A percentile compares a stretch with the other conserved stretches of the same genome.
Evolutionary conservation across 176 grass and related monocot species (phyloP).

Genomic region (Pharus latifolius): DNA sequence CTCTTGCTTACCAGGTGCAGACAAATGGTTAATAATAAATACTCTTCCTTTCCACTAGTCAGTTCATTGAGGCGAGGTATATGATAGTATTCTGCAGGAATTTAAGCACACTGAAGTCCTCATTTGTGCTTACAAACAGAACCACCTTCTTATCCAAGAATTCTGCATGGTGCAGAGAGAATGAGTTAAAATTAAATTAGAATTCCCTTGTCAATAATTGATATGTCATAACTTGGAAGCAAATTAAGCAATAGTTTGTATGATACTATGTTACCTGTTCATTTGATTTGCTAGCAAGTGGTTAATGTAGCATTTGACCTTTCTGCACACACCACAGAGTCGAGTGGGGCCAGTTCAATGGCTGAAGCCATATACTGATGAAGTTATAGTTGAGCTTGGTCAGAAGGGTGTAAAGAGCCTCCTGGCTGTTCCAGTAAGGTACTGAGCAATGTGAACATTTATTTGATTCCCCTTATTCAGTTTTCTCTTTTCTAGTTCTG

Average conservation of each 20-base stretch:
- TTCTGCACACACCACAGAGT: conserved; percentile 45
- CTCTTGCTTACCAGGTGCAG: conserved; percentile 84
- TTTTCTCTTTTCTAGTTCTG: not conserved
- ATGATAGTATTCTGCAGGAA: not conserved
- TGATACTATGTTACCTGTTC: not conserved
- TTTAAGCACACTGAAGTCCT: not conserved
- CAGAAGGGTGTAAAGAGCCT: conserved; percentile 86
- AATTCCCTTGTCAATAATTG: too few species aligned
- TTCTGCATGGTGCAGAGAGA: not conserved
- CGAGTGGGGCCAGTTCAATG: conserved; percentile 92
- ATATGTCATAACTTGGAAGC: too few species aligned
- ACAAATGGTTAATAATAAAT: not conserved
- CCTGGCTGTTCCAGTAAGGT: conserved; percentile 95
- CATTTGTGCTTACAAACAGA: not conserved
- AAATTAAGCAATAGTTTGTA: not conserved
- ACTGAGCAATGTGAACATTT: conserved; percentile 6
- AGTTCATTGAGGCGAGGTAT: not conserved
- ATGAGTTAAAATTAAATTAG: too few species aligned
- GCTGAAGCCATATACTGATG: conserved; percentile 96
- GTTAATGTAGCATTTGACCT: not conserved
- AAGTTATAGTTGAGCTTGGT: conserved; percentile 83
- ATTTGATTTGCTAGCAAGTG: not conserved
- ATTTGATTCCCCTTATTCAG: not conserved
- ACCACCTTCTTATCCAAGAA: not conserved
- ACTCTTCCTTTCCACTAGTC: not conserved